Evolutionary conservation across 805 yeast species (phyloP), one percentile per base, ranked within the genome.

Genomic region (Blastobotrys americana): DNA sequence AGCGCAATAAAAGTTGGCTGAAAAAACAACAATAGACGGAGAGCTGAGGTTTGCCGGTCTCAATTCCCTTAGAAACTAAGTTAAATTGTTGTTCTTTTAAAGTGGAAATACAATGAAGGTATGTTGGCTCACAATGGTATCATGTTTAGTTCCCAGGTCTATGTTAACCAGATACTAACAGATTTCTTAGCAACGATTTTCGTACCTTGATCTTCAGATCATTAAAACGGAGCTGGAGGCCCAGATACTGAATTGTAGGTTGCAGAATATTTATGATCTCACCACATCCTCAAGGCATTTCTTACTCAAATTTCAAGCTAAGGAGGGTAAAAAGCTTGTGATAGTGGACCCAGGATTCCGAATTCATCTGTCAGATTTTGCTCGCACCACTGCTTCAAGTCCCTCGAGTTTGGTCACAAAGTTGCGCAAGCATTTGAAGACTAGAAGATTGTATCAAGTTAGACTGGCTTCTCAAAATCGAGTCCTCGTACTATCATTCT

Each of bases 391-490:
- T 0, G 82, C 89, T 6, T 84, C 80, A 17, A 71, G 80, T 9
- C 97, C 97, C 0, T 79, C 95, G 3, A 81, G 81, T 35, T 90
- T 90, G 63, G 95, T 84, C 5, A 72, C 83, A 20, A 90, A 90
- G 59, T 66, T 90, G 46, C 75, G 98, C 55, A 89, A 89, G 58
- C 95, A 85, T 59, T 69, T 90, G 58, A 85, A 85, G 55, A 75
- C 90, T 0, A 77, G 88, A 60, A 70, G 97, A 48, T 68, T 90
- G 37, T 76, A 93, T 1, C 74, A 75, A 31, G 66, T 90, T 37
- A 76, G 73, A 51, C 95, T 88, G 53, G 76, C 90, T 3, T 82
- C 79, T 0, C 76, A 79, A 55, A 96, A 88, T 59, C 73, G 97
- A 61, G 77, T 86, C n/a, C 68, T 86, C 37, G 95, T 88, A 0